Conservation (phyloP, 805 yeast genomes). For the Metschnikowia gelsemii region DNA sequence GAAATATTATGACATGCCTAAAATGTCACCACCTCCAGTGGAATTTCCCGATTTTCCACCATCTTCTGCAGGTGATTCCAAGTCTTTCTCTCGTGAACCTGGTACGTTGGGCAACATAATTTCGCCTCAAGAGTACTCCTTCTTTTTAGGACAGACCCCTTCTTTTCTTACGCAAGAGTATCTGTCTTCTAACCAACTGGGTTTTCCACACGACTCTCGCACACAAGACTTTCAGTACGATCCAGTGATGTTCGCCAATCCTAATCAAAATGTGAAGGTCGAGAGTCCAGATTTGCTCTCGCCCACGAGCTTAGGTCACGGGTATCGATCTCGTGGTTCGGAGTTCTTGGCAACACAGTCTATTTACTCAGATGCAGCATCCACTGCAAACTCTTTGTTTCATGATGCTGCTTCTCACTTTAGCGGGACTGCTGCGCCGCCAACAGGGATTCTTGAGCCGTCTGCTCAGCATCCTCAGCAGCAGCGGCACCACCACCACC, state of each 20-base stretch:
- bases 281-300: conserved; percentile 21
- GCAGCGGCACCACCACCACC: too few species aligned
- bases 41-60: conserved; percentile 7
- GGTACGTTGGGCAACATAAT: not conserved
- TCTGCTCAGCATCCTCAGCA: conserved; percentile 1
- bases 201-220: not conserved
- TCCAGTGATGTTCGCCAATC: conserved; percentile 14
- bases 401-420: conserved; percentile 38
- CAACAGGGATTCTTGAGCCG: conserved; percentile 8
- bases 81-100: not conserved
- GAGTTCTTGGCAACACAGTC: conserved; percentile 22
- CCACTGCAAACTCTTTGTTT: conserved; percentile 39
- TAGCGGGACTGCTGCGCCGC: conserved; percentile 15
- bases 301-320: conserved; percentile 14
- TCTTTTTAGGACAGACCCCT: conserved; percentile 6
- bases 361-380: conserved; percentile 36
- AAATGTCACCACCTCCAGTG: conserved; percentile 30
- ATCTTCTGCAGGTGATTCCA: not conserved
- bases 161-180: conserved; percentile 1
- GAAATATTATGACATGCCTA: conserved; percentile 31
- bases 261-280: conserved; percentile 14
- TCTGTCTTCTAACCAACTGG: not conserved
- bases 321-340: conserved; percentile 13
- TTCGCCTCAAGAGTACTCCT: conserved; percentile 3
- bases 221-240: conserved; percentile 3